phyloP scores from a whole-genome alignment of 73 alveolate species.

The Paramecium sonneborni region DNA sequence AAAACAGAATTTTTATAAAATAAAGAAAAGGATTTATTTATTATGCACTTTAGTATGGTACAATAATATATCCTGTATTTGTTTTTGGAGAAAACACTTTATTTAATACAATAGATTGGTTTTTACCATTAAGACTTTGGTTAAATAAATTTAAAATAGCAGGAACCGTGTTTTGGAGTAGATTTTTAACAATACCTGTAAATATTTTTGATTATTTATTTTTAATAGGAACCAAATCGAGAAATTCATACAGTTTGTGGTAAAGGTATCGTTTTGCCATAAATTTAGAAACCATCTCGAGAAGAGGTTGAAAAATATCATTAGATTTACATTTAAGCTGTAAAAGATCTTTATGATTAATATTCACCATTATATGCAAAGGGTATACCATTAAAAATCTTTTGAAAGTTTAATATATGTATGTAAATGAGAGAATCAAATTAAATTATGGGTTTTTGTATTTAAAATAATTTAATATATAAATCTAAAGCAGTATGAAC shows the following conservation, averaged over 20 bases:
- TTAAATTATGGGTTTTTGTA: no score
- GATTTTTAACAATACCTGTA: conserved; percentile 62
- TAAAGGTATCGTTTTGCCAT: conserved; percentile 19
- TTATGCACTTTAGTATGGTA: conserved; percentile 65
- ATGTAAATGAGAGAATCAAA: no score
- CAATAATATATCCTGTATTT: conserved; percentile 59
- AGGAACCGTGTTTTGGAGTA: conserved; percentile 63
- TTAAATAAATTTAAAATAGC: conserved; percentile 53
- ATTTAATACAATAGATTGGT: conserved; percentile 53
- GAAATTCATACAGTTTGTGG: conserved; percentile 57
- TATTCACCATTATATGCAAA: conserved; percentile 38
- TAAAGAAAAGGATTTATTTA: conserved; percentile 62
- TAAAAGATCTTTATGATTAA: conserved; percentile 50
- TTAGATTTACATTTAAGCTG: conserved; percentile 8
- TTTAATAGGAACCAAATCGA: conserved; percentile 50
- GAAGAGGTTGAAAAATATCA: conserved; percentile 61
- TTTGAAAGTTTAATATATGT: not conserved
- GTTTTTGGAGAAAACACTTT: conserved; percentile 54
- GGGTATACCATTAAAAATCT: conserved; percentile 12
- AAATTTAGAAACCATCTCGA: conserved; percentile 54
- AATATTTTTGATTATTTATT: not conserved
- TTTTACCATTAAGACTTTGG: conserved; percentile 45
- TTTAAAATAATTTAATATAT: no score
- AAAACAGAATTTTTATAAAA: conserved; percentile 60
- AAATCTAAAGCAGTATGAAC: not conserved